Evolutionary conservation across 2,329 filamentous ascomycete species (phyloP), one percentile per base, ranked within the genome.

Genomic region (Fusarium scirpi): DNA sequence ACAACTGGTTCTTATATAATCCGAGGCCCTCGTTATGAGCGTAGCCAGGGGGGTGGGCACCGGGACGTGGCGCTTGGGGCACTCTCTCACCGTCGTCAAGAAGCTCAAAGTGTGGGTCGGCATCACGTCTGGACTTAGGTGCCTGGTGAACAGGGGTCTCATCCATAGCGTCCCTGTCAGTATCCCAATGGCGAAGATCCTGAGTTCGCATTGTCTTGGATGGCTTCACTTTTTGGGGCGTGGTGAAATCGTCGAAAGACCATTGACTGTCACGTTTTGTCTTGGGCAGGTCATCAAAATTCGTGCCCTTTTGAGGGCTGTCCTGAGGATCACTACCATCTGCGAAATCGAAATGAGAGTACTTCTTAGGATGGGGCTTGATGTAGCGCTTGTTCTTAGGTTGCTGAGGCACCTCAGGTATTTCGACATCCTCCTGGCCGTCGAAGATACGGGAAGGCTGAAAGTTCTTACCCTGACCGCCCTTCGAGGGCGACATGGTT

Each of bases 201-300:
- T 94, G 89, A 41, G 86, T 83, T 64, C 90, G 87, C 56, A 85
- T 77, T 24, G 87, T 79, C 79, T 91, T 92, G 47, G 85, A 82
- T 7, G 87, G 85, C 49, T 88, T 84, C 27, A 82, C 72, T 85
- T 97, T 97, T 70, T 91, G 87, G 0, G 95, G 95, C 1, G 94
- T 97, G 18, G 84, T 83, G 75, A 97, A 97, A 81, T 97, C 94
- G 66, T 93, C 89, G 80, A 98, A 98, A 51, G 90, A 89, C 94
- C 95, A 98, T 67, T 93, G 91, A 69, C 90, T 90, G 63, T 86
- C 83, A 77, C 93, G 90, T 82, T 92, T 93, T 58, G 85, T 84
- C 76, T 85, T 86, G 66, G 82, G 79, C 25, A 78, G 78, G 56
- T 85, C 79, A 22, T 85, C 78, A 24, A 81, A 76, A 6, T 80